phyloP scores from a whole-genome alignment of 1,284 basidiomycete species.

The Malassezia caprae region DNA sequence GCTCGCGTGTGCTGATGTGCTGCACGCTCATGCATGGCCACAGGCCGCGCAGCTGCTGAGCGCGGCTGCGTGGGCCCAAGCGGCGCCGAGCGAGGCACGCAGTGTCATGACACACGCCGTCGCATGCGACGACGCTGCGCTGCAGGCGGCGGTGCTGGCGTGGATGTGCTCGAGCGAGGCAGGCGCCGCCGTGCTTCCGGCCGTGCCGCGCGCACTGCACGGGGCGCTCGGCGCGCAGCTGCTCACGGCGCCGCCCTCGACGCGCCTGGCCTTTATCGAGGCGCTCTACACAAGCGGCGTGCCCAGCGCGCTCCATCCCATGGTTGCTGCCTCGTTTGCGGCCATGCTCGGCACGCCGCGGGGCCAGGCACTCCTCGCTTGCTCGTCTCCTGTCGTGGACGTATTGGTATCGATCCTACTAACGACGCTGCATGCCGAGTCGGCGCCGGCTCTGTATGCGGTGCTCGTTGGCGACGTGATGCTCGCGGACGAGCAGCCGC shows the following conservation, averaged over 20 bases:
- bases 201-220: not conserved
- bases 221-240: not conserved
- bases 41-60: not conserved
- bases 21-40: not conserved
- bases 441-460: constrained; percentile 4
- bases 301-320: not conserved
- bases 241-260: not conserved
- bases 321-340: not conserved
- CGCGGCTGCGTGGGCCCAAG: not conserved
- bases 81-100: not conserved
- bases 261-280: not conserved
- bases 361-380: not conserved
- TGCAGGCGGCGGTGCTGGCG: not conserved
- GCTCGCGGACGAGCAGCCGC: constrained; percentile 2
- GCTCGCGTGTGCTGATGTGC: not conserved
- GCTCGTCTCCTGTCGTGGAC: not conserved
- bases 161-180: not conserved
- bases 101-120: not conserved
- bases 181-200: not conserved
- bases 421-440: not conserved
- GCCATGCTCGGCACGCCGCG: not conserved
- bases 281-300: not conserved
- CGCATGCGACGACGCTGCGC: not conserved
- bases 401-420: not conserved
- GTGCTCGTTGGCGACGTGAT: constrained; percentile 9